Conservation (phyloP, 768 basidiomycete species). For the Multifurca ochricompacta region DNA sequence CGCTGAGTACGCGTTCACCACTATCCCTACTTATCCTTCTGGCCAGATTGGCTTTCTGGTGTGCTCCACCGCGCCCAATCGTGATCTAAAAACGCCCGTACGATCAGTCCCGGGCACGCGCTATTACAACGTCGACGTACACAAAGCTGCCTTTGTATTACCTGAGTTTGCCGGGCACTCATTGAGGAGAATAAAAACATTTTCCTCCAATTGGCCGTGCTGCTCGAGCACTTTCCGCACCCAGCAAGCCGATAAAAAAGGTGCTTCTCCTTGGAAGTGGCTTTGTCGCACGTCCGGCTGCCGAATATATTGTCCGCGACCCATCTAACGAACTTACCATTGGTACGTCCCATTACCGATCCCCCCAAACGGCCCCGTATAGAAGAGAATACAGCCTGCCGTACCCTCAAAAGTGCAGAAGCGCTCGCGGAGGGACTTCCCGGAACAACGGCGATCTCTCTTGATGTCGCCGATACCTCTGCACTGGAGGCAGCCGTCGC, state of each 20-base stretch:
- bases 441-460: conserved; percentile 61
- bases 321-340: conserved; percentile 80
- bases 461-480: conserved; percentile 67
- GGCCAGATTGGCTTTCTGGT: conserved; percentile 96
- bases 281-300: conserved; percentile 93
- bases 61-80: conserved; percentile 66
- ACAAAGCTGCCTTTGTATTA: conserved; percentile 76
- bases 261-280: conserved; percentile 91
- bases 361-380: not conserved
- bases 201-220: conserved; percentile 62
- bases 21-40: conserved; percentile 97
- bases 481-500: conserved; percentile 78
- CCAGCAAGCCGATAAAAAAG: conserved; percentile 51
- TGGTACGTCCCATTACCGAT: conserved; percentile 38
- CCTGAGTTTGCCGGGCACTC: conserved; percentile 80
- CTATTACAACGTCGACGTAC: conserved; percentile 83
- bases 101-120: conserved; percentile 61
- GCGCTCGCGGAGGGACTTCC: conserved; percentile 61
- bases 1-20: conserved; percentile 88
- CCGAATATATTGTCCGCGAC: conserved; percentile 83
- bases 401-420: conserved; percentile 72
- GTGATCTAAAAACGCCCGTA: conserved; percentile 66
- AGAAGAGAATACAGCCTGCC: conserved; percentile 52
- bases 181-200: conserved; percentile 68
- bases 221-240: conserved; percentile 36